Base-by-base conservation (phyloP, 768 basidiomycete species). In the Agrocybe praecox region DNA sequence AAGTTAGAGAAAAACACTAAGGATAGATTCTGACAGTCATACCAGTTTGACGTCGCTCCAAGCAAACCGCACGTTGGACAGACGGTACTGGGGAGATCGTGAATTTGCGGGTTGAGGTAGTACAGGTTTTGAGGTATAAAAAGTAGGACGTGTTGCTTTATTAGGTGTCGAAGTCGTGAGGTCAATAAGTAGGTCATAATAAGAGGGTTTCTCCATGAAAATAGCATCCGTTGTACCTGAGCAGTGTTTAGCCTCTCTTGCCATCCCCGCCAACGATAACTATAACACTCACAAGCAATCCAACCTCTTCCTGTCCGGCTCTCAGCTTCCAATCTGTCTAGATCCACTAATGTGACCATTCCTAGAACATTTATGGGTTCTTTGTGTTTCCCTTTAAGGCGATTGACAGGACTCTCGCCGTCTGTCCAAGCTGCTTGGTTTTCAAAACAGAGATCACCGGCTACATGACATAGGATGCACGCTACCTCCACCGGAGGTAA, bases 1-100 rank as follows among this genome's bases (percentile, higher is more conserved):
- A 19, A 33, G 2, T 32, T n/a, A 45, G 33, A 44, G n/a, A 12
- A n/a, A 10, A 10, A 7, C n/a, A 32, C 2, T 15, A 10, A 33
- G 43, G 21, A 10, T 8, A 19, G 14, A 34, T 2, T n/a, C 23
- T 12, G 24, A 64, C 17, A 44, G 34, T 71, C 83, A 54, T 55
- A 89, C 88, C 44, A 92, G 74, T 69, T 85, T 86, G 42, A 92
- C 78, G 66, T 94, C 92, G 68, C 90, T 92, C 90, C 92, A 94
- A 1, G 90, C 83, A 65, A 92, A 93, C 48, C 88, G 80, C 22
- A 89, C 80, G 11, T 79, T 76, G 1, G 84, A 84, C 18, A 92
- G 78, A 4, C 80, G 76, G 68, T 87, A 78, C 9, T 80, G 77
- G 2, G 81, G 79, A 6, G 72, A 71, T 51, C 74, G 72, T 2